phyloP scores from a whole-genome alignment of 2,329 filamentous ascomycete species.

The Colletotrichum liaoningense region DNA sequence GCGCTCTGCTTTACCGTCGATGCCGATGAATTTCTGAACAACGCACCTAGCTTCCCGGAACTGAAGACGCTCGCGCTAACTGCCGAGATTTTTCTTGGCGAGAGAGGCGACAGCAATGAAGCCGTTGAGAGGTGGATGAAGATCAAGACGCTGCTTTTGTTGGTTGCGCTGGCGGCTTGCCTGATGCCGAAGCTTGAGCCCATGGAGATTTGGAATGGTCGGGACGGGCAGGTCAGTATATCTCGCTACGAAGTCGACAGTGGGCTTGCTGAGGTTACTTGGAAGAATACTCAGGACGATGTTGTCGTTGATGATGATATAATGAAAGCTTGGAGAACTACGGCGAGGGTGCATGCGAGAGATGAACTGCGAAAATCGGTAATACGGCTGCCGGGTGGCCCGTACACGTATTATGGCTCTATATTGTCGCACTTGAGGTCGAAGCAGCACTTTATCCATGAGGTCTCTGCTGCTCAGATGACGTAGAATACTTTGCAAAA shows the following conservation, averaged over 20 bases:
- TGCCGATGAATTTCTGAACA: conserved; percentile 2
- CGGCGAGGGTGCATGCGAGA: neutral
- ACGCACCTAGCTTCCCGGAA: neutral
- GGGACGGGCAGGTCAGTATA: neutral
- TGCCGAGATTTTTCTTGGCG: neutral
- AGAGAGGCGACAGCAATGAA: neutral
- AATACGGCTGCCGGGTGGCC: neutral
- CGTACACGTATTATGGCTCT: neutral
- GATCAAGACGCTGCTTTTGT: neutral
- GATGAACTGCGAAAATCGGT: neutral
- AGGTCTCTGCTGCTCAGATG: neutral
- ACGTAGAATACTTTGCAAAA: neutral
- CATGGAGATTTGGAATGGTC: conserved; percentile 8
- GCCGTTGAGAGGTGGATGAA: neutral
- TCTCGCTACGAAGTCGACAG: neutral
- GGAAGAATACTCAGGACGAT: neutral
- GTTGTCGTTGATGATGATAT: neutral
- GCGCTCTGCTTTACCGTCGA: neutral
- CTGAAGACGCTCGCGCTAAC: neutral
- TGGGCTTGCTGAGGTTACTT: neutral
- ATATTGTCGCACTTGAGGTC: neutral
- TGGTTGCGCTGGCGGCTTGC: neutral
- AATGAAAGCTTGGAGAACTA: neutral
- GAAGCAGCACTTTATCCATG: neutral
- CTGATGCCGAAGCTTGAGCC: neutral